phyloP scores from a whole-genome alignment of 148 eudicot species.

The Heliosperma pusillum region DNA sequence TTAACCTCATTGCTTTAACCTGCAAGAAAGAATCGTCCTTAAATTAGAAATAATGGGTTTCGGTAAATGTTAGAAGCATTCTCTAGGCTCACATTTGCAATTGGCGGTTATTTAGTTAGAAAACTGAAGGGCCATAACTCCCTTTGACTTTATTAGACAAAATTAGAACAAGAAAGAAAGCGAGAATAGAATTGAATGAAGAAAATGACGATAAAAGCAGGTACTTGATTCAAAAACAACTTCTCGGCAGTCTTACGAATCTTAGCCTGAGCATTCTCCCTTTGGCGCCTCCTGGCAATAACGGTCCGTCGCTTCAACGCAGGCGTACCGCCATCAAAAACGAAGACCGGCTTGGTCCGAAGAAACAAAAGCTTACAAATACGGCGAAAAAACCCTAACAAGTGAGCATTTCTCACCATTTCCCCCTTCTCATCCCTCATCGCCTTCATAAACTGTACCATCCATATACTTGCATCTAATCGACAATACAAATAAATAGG shows the following conservation, averaged over 20 bases:
- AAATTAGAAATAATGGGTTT: neutral
- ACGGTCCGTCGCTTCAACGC: constrained; percentile 90
- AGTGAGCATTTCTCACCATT: constrained; percentile 89
- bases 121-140: neutral
- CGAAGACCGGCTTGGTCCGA: constrained; percentile 88
- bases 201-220: neutral
- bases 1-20: constrained; percentile 71
- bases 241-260: constrained; percentile 92
- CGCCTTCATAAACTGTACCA: constrained; percentile 96
- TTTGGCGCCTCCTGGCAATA: constrained; percentile 77
- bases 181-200: neutral
- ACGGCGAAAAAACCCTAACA: constrained; percentile 87
- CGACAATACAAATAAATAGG: neutral
- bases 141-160: neutral
- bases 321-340: constrained; percentile 92
- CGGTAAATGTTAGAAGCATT: constrained; percentile 4
- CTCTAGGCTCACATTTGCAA: neutral
- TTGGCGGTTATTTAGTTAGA: neutral
- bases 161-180: too few species aligned
- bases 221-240: constrained; percentile 80
- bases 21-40: constrained; percentile 26
- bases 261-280: constrained; percentile 91
- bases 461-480: constrained; percentile 98
- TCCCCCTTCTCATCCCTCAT: constrained; percentile 98
- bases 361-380: constrained; percentile 94